These are phyloP conservation scores for Candida labiduridarum DNA, from an alignment of 1,139 yeast genomes.

Conservation along the genomic window DNA sequence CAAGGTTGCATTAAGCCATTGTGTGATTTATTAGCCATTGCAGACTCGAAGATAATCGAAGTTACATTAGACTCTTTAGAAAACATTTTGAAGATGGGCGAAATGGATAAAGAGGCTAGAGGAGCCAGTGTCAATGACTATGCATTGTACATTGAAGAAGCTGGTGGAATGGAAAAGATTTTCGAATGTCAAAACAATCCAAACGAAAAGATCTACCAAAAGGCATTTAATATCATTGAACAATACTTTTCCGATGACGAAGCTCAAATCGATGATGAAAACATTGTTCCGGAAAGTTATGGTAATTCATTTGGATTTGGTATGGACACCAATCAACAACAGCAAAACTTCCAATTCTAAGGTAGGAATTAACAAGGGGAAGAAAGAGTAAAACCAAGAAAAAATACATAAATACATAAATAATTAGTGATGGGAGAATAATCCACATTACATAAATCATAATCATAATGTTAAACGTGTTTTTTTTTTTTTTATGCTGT, in stretches of 20 bases:
- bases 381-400: background rate
- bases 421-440: background rate
- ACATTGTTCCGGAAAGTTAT: slow-evolving; percentile 78
- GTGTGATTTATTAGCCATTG: slow-evolving; percentile 86
- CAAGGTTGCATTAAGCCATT: slow-evolving; percentile 98
- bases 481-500: background rate
- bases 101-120: slow-evolving; percentile 79
- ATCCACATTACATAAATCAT: background rate
- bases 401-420: background rate
- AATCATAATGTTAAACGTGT: background rate
- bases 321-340: slow-evolving; percentile 49
- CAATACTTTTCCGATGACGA: slow-evolving; percentile 90
- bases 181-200: slow-evolving; percentile 90
- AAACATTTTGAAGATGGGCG: slow-evolving; percentile 92
- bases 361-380: background rate
- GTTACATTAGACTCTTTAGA: slow-evolving; percentile 95
- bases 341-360: slow-evolving; percentile 54
- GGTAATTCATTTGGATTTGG: slow-evolving; percentile 92
- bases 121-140: slow-evolving; percentile 75
- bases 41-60: slow-evolving; percentile 90
- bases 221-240: slow-evolving; percentile 88
- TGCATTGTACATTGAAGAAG: slow-evolving; percentile 92
- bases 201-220: slow-evolving; percentile 89
- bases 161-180: slow-evolving; percentile 98
- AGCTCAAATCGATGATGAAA: slow-evolving; percentile 71